Evolutionary conservation across 225 moss, liverwort and hornwort species (phyloP), one percentile per base, ranked within the genome.

Genomic region (Neckera pumila): DNA sequence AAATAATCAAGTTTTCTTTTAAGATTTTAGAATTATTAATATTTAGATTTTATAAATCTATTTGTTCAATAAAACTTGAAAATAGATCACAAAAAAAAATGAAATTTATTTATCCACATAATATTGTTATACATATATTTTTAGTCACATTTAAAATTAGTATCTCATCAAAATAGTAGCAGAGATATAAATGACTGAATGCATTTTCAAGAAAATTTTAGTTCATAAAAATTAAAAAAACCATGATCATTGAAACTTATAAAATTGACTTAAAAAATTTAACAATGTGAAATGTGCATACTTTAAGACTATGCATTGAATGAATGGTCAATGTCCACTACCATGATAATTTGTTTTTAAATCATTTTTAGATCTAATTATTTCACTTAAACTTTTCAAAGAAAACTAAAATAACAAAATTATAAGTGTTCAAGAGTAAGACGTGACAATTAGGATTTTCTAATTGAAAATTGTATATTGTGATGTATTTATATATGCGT

Each of bases 391-490:
- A 3, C 31, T 59, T n/a, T 13, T 19, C 1, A 45, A 20, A 38
- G 14, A 67, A 20, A 23, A 33, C 6, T 14, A 9, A 2, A 70
- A 40, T 31, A 19, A 59, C 6, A 45, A 11, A 34, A 14, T 18
- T 36, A n/a, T 1, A 80, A 84, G 18, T 59, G 9, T 30, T 45
- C 34, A 17, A 45, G 33, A 47, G 2, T 27, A 57, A 30, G 11
- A 43, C 11, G 4, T 25, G 45, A 62, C 1, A 5, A 64, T 23
- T 8, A 61, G 5, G 7, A 12, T 38, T 62, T 53, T 1, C 0
- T 26, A 31, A 9, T 0, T 38, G 0, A 28, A 1, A 51, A 20
- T 1, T 61, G 9, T 3, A 51, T 7, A 22, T 22, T 71, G 2
- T 30, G 9, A n/a, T 53, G 7, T 75, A 34, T 56, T 18, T 56